Evolutionary conservation across 306 rosid species (phyloP).

Genomic region (Corylus avellana): DNA sequence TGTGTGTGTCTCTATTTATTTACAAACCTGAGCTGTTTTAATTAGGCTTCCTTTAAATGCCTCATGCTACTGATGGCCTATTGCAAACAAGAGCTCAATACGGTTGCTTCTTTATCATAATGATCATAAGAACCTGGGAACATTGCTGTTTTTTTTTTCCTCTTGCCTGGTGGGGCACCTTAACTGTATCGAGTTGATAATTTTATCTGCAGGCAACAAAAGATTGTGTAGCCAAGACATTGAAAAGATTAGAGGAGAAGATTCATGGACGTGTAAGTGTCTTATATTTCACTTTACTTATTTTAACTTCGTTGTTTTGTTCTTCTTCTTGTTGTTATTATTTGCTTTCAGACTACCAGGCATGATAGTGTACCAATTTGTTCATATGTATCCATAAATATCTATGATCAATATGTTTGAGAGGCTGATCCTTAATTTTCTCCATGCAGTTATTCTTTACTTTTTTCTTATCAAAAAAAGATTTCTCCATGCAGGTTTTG

Average conservation of each 20-base stretch:
- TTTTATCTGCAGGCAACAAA: slow-evolving; percentile 79
- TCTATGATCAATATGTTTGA: slow-evolving; percentile 14
- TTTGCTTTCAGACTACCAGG: slow-evolving; percentile 16
- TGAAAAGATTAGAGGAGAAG: slow-evolving; percentile 97
- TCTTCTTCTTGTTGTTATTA: slow-evolving; percentile 14
- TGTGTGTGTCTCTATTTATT: slow-evolving; percentile 23
- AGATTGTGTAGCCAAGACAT: slow-evolving; percentile 98
- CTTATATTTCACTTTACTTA: slow-evolving; percentile 7
- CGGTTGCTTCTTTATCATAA: slow-evolving; percentile 4
- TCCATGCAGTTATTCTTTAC: too few species aligned
- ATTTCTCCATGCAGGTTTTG: slow-evolving; percentile 61
- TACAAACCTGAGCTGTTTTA: slow-evolving; percentile 10
- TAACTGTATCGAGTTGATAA: slow-evolving; percentile 25
- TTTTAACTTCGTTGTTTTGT: not conserved
- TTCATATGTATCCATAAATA: not conserved
- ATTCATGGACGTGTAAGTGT: slow-evolving; percentile 84
- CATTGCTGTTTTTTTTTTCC: not conserved
- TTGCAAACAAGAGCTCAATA: not conserved
- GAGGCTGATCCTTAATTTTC: slow-evolving; percentile 37
- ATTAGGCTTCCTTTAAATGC: slow-evolving; percentile 18
- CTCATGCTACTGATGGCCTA: slow-evolving; percentile 23
- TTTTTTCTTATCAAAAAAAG: too few species aligned
- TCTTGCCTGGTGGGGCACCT: slow-evolving; percentile 2
- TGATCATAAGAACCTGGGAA: slow-evolving; percentile 9
- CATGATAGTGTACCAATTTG: slow-evolving; percentile 6